Evolutionary conservation across 2,329 filamentous ascomycete genomes (phyloP).

Genomic region (Botrytis sinoallii): DNA sequence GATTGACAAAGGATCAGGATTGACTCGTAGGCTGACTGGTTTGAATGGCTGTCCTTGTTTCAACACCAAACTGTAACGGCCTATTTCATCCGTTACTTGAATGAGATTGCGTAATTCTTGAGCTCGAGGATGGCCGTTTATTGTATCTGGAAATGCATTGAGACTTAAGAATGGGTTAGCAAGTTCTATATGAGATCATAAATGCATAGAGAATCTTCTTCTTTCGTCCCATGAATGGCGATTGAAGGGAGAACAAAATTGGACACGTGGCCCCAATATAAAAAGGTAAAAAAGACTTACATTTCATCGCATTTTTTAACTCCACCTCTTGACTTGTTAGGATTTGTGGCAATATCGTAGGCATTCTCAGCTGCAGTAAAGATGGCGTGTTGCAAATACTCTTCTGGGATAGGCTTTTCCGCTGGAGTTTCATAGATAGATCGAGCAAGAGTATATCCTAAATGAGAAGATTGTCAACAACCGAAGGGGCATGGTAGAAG

Average conservation of each 20-base stretch:
- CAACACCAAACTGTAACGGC: constrained; percentile 72
- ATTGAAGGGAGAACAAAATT: not conserved
- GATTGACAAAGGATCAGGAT: constrained; percentile 70
- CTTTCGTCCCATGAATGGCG: not conserved
- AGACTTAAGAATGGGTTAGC: constrained; percentile 46
- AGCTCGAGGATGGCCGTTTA: constrained; percentile 51
- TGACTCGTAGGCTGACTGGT: constrained; percentile 74
- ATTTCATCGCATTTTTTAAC: constrained; percentile 76
- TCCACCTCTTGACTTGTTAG: constrained; percentile 71
- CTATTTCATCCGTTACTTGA: constrained; percentile 69
- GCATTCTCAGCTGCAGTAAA: constrained; percentile 62
- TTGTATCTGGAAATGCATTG: constrained; percentile 58
- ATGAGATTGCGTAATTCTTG: constrained; percentile 62
- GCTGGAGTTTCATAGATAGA: constrained; percentile 57
- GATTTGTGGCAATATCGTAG: constrained; percentile 81
- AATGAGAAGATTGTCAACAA: not conserved
- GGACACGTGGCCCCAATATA: not conserved
- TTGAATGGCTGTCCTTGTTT: constrained; percentile 79
- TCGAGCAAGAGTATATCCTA: constrained; percentile 61
- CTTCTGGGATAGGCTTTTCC: constrained; percentile 48
- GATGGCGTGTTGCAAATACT: constrained; percentile 57
- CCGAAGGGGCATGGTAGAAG: not conserved
- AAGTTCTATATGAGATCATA: not conserved
- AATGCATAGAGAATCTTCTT: not conserved
- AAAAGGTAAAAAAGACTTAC: constrained; percentile 44